Evolutionary conservation across 2,329 filamentous ascomycete species (phyloP).

Genomic region (Aureobasidium sp.): DNA sequence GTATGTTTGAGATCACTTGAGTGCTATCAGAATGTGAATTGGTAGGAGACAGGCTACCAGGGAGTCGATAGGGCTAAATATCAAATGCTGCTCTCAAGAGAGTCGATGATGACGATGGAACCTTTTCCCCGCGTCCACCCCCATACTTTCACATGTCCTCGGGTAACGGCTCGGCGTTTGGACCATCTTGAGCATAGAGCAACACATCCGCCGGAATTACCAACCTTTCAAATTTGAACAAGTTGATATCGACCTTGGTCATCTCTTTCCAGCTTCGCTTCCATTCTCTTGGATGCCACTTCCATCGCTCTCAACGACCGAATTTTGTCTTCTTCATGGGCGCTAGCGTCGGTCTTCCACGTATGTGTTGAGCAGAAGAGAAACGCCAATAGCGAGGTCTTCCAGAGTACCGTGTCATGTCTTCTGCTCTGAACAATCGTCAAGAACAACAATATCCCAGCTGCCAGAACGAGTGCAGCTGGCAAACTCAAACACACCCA

Average conservation of each 20-base stretch:
- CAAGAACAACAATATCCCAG: background rate
- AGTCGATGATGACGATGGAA: background rate
- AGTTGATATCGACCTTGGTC: background rate
- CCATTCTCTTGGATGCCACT: background rate
- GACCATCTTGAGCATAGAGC: background rate
- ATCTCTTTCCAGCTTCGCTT: background rate
- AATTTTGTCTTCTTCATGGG: background rate
- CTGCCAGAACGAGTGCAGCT: background rate
- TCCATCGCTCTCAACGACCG: background rate
- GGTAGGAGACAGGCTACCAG: background rate
- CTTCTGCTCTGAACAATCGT: background rate
- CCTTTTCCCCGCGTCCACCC: background rate
- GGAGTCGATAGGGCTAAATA: background rate
- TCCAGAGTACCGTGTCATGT: background rate
- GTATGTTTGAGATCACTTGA: background rate
- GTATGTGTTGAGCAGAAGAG: background rate
- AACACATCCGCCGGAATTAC: no score
- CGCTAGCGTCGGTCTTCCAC: background rate
- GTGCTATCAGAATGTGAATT: background rate
- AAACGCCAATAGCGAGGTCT: conserved; percentile 4
- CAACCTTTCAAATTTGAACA: background rate
- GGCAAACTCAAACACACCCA: background rate
- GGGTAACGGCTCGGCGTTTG: background rate
- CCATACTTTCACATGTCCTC: conserved; percentile 5
- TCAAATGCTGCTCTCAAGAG: background rate